Conservation (phyloP, 2,329 filamentous ascomycete species). For the Fusarium sambucinum region DNA sequence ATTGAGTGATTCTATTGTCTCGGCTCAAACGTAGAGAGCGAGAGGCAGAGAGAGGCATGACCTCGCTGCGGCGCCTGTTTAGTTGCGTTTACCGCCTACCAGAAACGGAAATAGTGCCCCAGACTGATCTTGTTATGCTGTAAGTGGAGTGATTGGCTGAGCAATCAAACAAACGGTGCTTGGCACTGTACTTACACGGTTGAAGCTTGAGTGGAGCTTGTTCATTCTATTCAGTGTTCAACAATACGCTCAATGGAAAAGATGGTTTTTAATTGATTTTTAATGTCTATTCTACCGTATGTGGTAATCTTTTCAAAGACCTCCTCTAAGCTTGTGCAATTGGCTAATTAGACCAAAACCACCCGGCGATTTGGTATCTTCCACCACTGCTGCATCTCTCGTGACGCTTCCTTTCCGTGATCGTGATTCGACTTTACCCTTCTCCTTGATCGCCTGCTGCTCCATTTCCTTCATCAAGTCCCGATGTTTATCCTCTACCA, state of each 20-base stretch:
- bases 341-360: conserved; percentile 73
- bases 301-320: conserved; percentile 54
- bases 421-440: conserved; percentile 52
- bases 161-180: not conserved
- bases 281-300: not conserved
- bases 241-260: not conserved
- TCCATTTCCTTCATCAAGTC: conserved; percentile 67
- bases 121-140: conserved; percentile 18
- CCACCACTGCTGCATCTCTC: conserved; percentile 47
- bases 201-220: not conserved
- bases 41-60: conserved; percentile 38
- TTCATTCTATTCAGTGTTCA: not conserved
- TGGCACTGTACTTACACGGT: conserved; percentile 18
- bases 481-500: conserved; percentile 80
- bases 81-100: conserved; percentile 45
- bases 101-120: conserved; percentile 39
- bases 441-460: conserved; percentile 56
- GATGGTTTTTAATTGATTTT: not conserved
- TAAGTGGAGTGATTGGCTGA: conserved; percentile 31
- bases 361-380: conserved; percentile 60
- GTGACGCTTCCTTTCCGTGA: conserved; percentile 53
- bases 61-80: conserved; percentile 29
- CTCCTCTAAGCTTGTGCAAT: conserved; percentile 69
- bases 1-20: conserved; percentile 31
- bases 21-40: conserved; percentile 24